Evolutionary conservation across 2,329 filamentous ascomycete genomes (phyloP).

Genomic region (Arthroderma uncinatum): DNA sequence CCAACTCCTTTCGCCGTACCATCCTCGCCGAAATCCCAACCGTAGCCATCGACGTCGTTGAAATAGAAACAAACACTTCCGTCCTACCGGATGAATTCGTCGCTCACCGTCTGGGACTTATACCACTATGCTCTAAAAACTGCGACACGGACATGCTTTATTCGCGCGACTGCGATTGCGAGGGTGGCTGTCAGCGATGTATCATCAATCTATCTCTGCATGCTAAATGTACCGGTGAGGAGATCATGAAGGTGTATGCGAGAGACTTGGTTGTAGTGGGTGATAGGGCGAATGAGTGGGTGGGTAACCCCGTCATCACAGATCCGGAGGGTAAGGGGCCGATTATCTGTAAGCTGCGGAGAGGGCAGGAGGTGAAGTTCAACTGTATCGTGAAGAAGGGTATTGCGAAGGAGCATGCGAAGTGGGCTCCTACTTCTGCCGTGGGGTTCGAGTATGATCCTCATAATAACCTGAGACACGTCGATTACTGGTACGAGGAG

Average conservation of each 20-base stretch:
- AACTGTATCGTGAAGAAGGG: constrained; percentile 95
- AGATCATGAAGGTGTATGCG: constrained; percentile 89
- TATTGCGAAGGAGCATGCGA: constrained; percentile 96
- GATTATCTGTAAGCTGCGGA: constrained; percentile 80
- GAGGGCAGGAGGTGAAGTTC: constrained; percentile 80
- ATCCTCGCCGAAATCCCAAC: constrained; percentile 89
- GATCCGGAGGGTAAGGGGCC: constrained; percentile 73
- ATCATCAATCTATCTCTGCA: constrained; percentile 74
- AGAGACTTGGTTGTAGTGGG: constrained; percentile 68
- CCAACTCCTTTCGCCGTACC: constrained; percentile 95
- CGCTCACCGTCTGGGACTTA: constrained; percentile 75
- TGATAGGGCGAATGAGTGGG: constrained; percentile 57
- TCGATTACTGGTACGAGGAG: constrained; percentile 90
- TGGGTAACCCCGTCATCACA: constrained; percentile 71
- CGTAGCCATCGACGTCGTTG: constrained; percentile 87
- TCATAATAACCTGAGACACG: constrained; percentile 85
- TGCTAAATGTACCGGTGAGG: constrained; percentile 72
- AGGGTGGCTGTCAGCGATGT: constrained; percentile 87
- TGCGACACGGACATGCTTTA: constrained; percentile 71
- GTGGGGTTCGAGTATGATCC: constrained; percentile 98
- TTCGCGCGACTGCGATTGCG: constrained; percentile 91
- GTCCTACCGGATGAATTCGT: constrained; percentile 97
- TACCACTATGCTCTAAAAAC: constrained; percentile 84
- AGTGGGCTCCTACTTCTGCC: constrained; percentile 88
- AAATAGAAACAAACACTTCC: constrained; percentile 90